Conservation (phyloP, 2,329 filamentous ascomycete species). For the Ophiostoma quercus region DNA sequence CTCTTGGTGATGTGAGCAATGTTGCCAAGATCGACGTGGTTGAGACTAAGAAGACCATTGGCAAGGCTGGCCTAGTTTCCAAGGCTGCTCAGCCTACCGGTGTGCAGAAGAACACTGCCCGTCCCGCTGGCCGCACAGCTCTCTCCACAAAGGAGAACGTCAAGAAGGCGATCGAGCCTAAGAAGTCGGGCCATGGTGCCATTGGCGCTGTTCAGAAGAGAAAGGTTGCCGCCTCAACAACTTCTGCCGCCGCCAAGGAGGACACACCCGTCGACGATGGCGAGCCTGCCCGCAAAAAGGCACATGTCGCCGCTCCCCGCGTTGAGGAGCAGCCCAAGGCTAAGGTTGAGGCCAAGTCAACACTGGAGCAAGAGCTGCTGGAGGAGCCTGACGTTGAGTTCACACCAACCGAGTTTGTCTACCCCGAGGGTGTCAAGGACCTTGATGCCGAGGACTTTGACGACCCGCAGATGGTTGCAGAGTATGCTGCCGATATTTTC, state of each 20-base stretch:
- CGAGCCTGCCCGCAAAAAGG: constrained; percentile 65
- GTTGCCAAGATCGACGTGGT: constrained; percentile 69
- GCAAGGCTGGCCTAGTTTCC: constrained; percentile 65
- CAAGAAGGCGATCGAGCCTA: constrained; percentile 63
- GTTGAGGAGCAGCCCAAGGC: constrained; percentile 47
- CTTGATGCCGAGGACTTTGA: constrained; percentile 84
- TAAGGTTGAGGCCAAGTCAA: constrained; percentile 33
- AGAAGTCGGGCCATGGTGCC: constrained; percentile 67
- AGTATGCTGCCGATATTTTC: constrained; percentile 96
- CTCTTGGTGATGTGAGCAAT: constrained; percentile 93
- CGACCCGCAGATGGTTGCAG: constrained; percentile 95
- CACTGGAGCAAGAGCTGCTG: constrained; percentile 32
- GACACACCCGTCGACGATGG: constrained; percentile 56
- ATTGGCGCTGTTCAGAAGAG: constrained; percentile 64
- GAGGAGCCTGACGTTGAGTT: constrained; percentile 31
- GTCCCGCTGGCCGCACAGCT: constrained; percentile 53
- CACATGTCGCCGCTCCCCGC: constrained; percentile 44
- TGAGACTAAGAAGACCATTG: constrained; percentile 68
- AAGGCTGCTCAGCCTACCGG: constrained; percentile 79
- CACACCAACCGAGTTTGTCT: constrained; percentile 30
- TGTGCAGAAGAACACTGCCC: constrained; percentile 69
- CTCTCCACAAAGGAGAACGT: constrained; percentile 40
- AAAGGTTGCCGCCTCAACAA: constrained; percentile 41
- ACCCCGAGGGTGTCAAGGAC: constrained; percentile 49
- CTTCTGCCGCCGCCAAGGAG: constrained; percentile 51